Evolutionary conservation across 2,329 filamentous ascomycete genomes (phyloP), one percentile per base, ranked within the genome.

Genomic region (Aspergillus latus): DNA sequence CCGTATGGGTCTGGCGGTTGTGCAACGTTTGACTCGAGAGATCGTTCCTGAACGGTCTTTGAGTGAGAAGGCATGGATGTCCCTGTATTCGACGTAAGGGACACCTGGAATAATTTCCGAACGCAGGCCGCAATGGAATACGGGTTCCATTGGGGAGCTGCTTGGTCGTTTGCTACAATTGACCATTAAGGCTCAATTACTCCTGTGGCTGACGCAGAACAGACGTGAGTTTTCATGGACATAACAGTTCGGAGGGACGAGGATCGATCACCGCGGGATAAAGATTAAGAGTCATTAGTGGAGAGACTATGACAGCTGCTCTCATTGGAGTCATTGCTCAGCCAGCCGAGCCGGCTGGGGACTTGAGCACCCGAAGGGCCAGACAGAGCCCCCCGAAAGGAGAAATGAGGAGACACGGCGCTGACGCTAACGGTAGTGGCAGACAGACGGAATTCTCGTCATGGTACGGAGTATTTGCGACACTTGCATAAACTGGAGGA

Each of bases 401-500:
- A 43, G 21, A 50, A 28, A 36, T 34, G 54, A 34, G 42, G 48
- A 52, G 43, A 56, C 48, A 39, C 21, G 16, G 16, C 5, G 40
- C 53, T 45, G 28, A 50, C 26, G 45, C 46, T 45, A 58, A 36
- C 37, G 39, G 54, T 39, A 37, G 54, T 42, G 15, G 58, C 51
- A 57, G 54, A 53, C 45, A 32, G 46, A 44, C 29, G 16, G 30
- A 34, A 21, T 21, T 11, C 34, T 37, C 4, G 36, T 51, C 48
- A 37, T 51, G 21, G 21, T 21, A 21, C 21, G 21, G 21, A 32
- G 15, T 46, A 21, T 57, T 59, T 62, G 60, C 62, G 61, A 62
- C 60, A 62, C 49, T 59, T 61, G 60, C 56, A 61, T 52, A 53
- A 34, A 40, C 53, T 40, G 34, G 44, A n/a, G 47, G 26, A 46